phyloP scores from a whole-genome alignment of 2,329 filamentous ascomycete species.

The Amauroascus verrucosus region DNA sequence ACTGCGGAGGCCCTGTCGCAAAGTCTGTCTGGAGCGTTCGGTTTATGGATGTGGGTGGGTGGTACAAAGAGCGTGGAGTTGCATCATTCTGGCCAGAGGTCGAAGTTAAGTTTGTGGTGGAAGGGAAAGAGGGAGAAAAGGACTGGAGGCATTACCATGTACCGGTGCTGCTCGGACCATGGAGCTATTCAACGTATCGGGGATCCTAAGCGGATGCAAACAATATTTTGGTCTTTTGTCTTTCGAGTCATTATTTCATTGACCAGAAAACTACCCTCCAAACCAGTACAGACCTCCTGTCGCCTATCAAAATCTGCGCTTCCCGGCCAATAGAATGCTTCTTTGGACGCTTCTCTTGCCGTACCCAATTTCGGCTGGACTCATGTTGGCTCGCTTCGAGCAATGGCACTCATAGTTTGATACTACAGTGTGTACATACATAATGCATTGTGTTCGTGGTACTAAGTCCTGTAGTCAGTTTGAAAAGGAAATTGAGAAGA shows the following conservation, averaged over 20 bases:
- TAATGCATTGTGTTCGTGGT: too few relatives aligned
- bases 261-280: too few relatives aligned
- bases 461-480: neutral
- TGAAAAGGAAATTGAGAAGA: neutral
- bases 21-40: constrained; percentile 39
- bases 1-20: constrained; percentile 14
- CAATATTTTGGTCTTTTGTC: neutral
- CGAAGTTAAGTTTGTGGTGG: constrained; percentile 42
- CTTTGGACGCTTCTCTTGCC: neutral
- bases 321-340: too few relatives aligned
- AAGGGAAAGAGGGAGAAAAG: constrained; percentile 33
- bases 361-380: too few relatives aligned
- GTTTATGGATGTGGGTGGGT: constrained; percentile 36
- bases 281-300: too few relatives aligned
- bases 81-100: constrained; percentile 44
- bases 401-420: too few relatives aligned
- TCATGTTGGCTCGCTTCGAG: too few relatives aligned
- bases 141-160: constrained; percentile 43
- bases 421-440: too few relatives aligned
- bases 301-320: too few relatives aligned
- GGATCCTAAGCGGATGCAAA: constrained; percentile 31
- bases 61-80: constrained; percentile 38
- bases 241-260: too few relatives aligned
- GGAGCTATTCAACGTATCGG: constrained; percentile 43
- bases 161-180: constrained; percentile 41